phyloP scores from a whole-genome alignment of 768 basidiomycete genomes.

The Russula abietina region DNA sequence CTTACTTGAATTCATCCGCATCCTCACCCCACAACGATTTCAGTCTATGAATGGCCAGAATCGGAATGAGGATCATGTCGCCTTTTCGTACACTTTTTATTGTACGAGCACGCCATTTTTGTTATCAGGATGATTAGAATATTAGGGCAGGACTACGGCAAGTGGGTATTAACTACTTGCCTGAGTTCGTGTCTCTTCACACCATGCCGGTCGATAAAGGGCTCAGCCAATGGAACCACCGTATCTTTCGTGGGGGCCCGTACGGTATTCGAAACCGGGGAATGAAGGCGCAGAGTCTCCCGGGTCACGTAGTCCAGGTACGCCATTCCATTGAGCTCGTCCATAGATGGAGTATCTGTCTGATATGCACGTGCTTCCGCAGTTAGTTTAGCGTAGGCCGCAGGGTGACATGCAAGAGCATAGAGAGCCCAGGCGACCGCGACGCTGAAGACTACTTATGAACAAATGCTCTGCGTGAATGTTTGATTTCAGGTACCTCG shows the following conservation, averaged over 20 bases:
- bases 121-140: not conserved
- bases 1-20: conserved; percentile 27
- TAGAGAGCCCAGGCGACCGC: conserved; percentile 55
- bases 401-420: conserved; percentile 43
- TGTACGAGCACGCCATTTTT: not conserved
- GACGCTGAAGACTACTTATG: conserved; percentile 26
- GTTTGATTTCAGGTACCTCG: conserved; percentile 33
- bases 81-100: conserved; percentile 14
- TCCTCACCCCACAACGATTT: conserved; percentile 24
- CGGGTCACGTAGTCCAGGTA: conserved; percentile 44
- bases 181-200: conserved; percentile 18
- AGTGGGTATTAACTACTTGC: conserved; percentile 4
- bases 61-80: conserved; percentile 17
- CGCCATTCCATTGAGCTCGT: conserved; percentile 56
- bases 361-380: conserved; percentile 48
- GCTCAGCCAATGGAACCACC: conserved; percentile 20
- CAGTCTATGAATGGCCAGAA: conserved; percentile 15
- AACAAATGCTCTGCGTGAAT: not conserved
- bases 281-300: conserved; percentile 19
- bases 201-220: conserved; percentile 24
- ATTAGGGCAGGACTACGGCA: not conserved
- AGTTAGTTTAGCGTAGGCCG: conserved; percentile 50
- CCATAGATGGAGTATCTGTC: conserved; percentile 61
- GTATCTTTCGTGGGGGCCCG: conserved; percentile 22
- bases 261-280: conserved; percentile 20